Base-by-base conservation (phyloP, 192 early-diverging fungal genomes). In the Backusella luteola region DNA sequence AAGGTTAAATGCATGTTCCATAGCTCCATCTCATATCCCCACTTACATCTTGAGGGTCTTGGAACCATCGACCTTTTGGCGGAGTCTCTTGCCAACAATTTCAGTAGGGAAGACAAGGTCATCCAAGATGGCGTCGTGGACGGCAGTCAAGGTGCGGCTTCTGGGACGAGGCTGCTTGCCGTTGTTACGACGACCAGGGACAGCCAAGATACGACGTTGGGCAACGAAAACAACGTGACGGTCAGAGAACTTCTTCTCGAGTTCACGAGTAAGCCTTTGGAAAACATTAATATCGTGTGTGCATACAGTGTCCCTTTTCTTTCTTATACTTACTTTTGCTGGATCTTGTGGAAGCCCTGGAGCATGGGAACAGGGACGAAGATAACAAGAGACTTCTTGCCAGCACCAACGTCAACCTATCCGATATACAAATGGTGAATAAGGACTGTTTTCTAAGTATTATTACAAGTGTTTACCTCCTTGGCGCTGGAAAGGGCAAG, bases 241-340 rank as follows among this genome's bases (percentile, higher is more conserved):
- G 90, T 99, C 98, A 83, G 95, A 95, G 93, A 99, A 98, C 94
- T 99, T 99, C 95, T 99, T 99, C 91, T 99, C 98, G 78, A 99
- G 90, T 90, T 99, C 98, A 84, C 98, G 96, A 80, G 96, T 96
- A 53, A 99, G 93, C 80, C 93, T 89, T 69, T 70, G 8, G 6
- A 7, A 42, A 39, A 44, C 8, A 6, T 34, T 69, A 6, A 23
- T 34, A 21, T 68, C 67, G 44, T 63, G 19, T 3, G 41, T 11
- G 2, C 17, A 6, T 32, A 6, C 14, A 9, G 41, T 15, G 39
- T 68, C n/a, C 39, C 23, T 23, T 69, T 23, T 42, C n/a, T 9
- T 19, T n/a, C 6, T 42, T 34, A 6, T 36, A 38, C 56, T 12
- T 85, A 88, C 87, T 92, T 90, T 71, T 72, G 36, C 88, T 98